Conservation (phyloP, 768 basidiomycete species). For the Phylloporus sp. region DNA sequence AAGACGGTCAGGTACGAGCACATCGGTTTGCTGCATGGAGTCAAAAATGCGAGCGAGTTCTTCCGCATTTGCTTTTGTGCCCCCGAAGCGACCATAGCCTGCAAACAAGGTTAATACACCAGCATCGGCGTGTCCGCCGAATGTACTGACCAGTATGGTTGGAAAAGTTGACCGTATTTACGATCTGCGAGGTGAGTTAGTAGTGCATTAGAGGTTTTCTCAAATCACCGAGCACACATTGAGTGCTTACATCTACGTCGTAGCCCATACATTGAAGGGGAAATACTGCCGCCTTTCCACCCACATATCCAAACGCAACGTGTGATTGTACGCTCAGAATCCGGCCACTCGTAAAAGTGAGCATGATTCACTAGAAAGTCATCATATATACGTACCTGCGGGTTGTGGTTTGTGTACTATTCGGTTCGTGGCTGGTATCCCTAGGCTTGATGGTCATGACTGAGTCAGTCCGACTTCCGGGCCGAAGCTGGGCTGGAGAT, state of each 20-base stretch:
- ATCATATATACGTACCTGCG: conserved; percentile 7
- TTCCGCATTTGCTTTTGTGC: conserved; percentile 68
- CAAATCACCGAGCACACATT: neutral
- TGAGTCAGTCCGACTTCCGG: neutral
- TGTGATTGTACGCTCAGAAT: conserved; percentile 92
- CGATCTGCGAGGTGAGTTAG: conserved; percentile 43
- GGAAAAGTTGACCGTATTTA: conserved; percentile 92
- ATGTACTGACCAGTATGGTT: conserved; percentile 76
- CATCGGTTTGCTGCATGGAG: conserved; percentile 66
- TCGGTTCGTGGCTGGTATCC: neutral
- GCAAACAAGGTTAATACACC: neutral
- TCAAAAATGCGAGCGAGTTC: conserved; percentile 77
- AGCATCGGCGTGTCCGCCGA: neutral
- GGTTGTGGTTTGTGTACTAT: neutral
- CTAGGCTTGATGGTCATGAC: conserved; percentile 6
- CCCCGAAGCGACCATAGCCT: conserved; percentile 84
- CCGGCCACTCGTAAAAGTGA: conserved; percentile 37
- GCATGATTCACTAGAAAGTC: neutral
- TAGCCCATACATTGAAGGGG: conserved; percentile 84
- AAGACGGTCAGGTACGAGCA: conserved; percentile 66
- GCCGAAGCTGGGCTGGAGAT: neutral
- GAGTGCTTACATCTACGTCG: conserved; percentile 82
- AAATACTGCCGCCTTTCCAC: conserved; percentile 75
- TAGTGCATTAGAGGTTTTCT: neutral
- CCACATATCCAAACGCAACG: conserved; percentile 91